Evolutionary conservation across 1,284 basidiomycete genomes (phyloP), one percentile per base, ranked within the genome.

Genomic region (Sanghuangporus weigelae): DNA sequence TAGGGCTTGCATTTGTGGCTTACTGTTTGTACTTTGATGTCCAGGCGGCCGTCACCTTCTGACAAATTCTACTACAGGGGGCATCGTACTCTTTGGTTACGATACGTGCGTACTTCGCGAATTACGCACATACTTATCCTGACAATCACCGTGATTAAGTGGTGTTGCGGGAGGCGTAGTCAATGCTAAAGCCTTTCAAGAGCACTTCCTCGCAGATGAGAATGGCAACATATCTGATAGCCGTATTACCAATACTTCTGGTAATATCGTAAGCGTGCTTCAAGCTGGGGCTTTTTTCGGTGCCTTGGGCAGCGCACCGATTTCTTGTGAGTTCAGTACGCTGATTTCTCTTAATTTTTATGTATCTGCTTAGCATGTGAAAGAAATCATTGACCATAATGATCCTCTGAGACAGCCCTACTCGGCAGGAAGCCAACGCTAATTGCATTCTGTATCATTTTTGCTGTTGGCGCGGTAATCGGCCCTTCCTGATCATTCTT

Each of bases 201-300:
- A 74, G 8, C 78, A 84, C 51, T 93, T 92, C 69, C 78, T 91
- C 50, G 67, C 76, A 58, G 75, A 78, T 49, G 58, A 74, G 0
- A 72, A 81, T 59, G 80, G 79, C 26, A 64, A 66, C 0, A 69
- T 74, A 14, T 73, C 77, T 66, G 73, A 68, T 21, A 68, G 67
- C 31, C 77, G 76, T 55, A 69, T 72, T 11, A 77, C 83, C 67
- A 76, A 77, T 1, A 77, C 92, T 31, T 85, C 81, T 7, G 81
- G 79, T 55, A 86, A 87, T 68, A 80, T 89, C 61, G 90, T 92
- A 26, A 87, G 89, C 8, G 88, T 92, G 21, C 81, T 93, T 19
- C 90, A 92, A 72, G 90, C 85, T 1, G 90, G 90, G 46, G 87
- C 87, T 1, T 92, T 92, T 79, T 92, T 93, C 70, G 90, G 92